A percentile compares a stretch with the other conserved stretches of the same genome.
Conservation (phyloP, 1,284 basidiomycete genomes). For the Amylostereum areolatum region DNA sequence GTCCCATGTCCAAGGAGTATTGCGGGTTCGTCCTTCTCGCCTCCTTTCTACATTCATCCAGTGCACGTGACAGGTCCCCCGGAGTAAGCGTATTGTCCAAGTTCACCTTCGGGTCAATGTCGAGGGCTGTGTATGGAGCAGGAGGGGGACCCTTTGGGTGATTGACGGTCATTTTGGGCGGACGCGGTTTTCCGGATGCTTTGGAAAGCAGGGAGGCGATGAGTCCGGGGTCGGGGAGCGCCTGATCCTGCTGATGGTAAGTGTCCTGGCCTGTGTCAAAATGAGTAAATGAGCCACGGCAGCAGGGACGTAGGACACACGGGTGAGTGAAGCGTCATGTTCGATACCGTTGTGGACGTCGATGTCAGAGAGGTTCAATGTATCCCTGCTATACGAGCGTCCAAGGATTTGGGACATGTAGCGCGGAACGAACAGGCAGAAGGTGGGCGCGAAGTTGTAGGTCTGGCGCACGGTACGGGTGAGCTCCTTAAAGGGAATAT, state of each 20-base stretch:
- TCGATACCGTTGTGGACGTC: slow-evolving; percentile 73
- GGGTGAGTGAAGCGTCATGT: slow-evolving; percentile 67
- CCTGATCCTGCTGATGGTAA: slow-evolving; percentile 45
- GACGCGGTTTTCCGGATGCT: slow-evolving; percentile 40
- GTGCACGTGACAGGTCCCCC: slow-evolving; percentile 51
- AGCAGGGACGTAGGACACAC: slow-evolving; percentile 33
- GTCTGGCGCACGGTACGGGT: slow-evolving; percentile 38
- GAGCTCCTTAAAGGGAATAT: slow-evolving; percentile 61
- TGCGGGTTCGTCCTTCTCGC: slow-evolving; percentile 46
- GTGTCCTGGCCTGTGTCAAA: slow-evolving; percentile 49
- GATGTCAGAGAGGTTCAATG: slow-evolving; percentile 58
- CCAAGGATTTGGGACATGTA: slow-evolving; percentile 52
- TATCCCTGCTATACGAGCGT: slow-evolving; percentile 49
- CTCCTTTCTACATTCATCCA: slow-evolving; percentile 52
- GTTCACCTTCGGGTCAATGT: slow-evolving; percentile 11
- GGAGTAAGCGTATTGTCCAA: slow-evolving; percentile 42
- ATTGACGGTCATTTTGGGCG: background rate
- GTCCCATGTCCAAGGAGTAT: slow-evolving; percentile 40
- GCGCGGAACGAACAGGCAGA: slow-evolving; percentile 58
- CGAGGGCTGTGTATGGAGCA: slow-evolving; percentile 12
- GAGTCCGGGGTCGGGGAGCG: slow-evolving; percentile 36
- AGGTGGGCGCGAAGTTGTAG: slow-evolving; percentile 65
- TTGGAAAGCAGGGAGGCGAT: slow-evolving; percentile 52
- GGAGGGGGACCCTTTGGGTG: background rate
- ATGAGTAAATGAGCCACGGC: background rate